These are phyloP conservation scores for Penicillium odoratum DNA, from an alignment of 495 filamentous ascomycete genomes.

Conservation along the genomic window DNA sequence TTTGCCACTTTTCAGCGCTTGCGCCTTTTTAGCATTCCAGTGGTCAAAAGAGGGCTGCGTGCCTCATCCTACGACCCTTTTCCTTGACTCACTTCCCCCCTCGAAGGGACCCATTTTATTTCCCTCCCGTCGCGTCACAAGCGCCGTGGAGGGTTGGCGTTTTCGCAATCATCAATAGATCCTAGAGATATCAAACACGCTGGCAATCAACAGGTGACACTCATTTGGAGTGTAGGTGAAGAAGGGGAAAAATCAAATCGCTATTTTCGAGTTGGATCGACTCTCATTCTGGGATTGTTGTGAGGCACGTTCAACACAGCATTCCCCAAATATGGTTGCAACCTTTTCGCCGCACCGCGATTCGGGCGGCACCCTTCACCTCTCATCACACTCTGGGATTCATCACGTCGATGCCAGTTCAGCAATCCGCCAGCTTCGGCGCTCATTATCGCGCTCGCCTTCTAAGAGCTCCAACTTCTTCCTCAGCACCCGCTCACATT, in stretches of 20 bases:
- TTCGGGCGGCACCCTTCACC: constrained; percentile 76
- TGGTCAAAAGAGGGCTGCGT: constrained; percentile 6
- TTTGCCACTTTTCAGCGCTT: constrained; percentile 2
- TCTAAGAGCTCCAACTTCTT: constrained; percentile 75
- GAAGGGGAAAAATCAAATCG: background rate
- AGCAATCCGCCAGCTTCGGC: constrained; percentile 72
- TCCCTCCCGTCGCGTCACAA: constrained; percentile 12
- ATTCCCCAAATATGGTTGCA: constrained; percentile 47
- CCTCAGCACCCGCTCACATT: constrained; percentile 55
- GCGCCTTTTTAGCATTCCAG: constrained; percentile 29
- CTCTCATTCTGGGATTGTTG: constrained; percentile 24
- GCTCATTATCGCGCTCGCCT: constrained; percentile 83
- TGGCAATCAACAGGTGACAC: background rate
- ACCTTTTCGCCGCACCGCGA: constrained; percentile 57
- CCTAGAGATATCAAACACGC: background rate
- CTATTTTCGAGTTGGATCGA: constrained; percentile 6
- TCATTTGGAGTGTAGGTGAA: background rate
- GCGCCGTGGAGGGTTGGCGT: constrained; percentile 11
- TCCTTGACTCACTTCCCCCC: constrained; percentile 15
- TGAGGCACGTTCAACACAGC: constrained; percentile 22
- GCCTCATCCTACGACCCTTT: constrained; percentile 1
- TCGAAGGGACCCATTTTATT: constrained; percentile 10
- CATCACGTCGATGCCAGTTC: constrained; percentile 77
- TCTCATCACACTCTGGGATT: constrained; percentile 78
- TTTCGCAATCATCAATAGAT: background rate